phyloP scores from a whole-genome alignment of 495 filamentous ascomycete species.

The Lasiosphaeria ovina region DNA sequence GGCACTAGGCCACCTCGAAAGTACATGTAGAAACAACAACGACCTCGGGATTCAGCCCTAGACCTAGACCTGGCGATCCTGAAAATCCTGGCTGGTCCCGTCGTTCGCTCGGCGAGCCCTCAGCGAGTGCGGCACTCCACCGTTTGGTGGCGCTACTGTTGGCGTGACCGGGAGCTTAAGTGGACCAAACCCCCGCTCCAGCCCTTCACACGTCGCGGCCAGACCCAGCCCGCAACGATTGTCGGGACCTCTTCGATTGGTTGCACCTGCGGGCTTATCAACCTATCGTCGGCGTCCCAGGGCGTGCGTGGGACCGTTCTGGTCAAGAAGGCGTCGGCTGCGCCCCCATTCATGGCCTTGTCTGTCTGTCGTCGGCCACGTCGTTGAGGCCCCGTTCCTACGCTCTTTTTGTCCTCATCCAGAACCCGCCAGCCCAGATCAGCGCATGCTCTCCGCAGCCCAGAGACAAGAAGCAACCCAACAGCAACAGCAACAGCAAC shows the following conservation, averaged over 20 bases:
- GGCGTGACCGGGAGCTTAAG: neutral
- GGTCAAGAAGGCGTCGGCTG: neutral
- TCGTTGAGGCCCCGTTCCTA: neutral
- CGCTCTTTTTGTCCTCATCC: constrained; percentile 1
- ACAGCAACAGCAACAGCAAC: neutral
- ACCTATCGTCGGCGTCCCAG: constrained; percentile 12
- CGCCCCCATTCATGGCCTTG: constrained; percentile 1
- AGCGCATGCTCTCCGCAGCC: neutral
- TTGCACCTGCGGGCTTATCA: constrained; percentile 5
- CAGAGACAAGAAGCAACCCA: neutral
- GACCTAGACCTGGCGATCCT: too few species aligned
- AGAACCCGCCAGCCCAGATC: neutral
- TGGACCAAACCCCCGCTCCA: neutral
- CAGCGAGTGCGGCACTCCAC: neutral
- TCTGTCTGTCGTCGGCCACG: neutral
- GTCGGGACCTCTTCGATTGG: constrained; percentile 20
- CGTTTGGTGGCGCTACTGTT: constrained; percentile 1
- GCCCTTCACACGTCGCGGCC: neutral
- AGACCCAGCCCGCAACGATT: constrained; percentile 8
- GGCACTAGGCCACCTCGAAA: too few species aligned
- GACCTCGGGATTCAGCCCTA: too few species aligned
- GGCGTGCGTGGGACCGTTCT: neutral
- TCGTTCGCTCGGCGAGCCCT: too few species aligned
- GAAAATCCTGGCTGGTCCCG: too few species aligned
- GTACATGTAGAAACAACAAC: too few species aligned